A percentile compares a stretch with the other conserved stretches of the same genome.
Conservation (phyloP, 352 stramenopile genomes). For the Saprolegnia parasitica region DNA sequence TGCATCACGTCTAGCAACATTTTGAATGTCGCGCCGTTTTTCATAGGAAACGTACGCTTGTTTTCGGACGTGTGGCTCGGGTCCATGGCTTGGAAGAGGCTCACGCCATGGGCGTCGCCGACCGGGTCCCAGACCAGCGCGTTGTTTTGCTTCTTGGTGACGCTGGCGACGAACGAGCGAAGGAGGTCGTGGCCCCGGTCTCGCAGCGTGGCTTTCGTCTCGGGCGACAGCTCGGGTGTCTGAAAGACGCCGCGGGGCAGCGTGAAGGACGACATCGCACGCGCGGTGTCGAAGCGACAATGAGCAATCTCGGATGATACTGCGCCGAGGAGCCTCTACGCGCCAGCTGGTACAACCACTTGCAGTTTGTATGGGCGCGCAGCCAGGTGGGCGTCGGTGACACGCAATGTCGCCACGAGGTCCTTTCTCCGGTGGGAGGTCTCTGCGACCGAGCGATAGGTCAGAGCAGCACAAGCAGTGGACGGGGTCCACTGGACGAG, state of each 20-base stretch:
- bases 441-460: no score
- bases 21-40: not conserved
- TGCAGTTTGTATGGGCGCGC: no score
- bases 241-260: not conserved
- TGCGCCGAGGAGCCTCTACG: no score
- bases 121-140: not conserved
- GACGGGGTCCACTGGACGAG: no score
- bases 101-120: not conserved
- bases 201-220: not conserved
- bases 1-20: slow-evolving; percentile 1
- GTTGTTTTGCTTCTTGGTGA: not conserved
- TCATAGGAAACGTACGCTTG: slow-evolving; percentile 9
- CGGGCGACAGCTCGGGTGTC: not conserved
- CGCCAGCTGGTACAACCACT: no score
- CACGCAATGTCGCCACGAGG: no score
- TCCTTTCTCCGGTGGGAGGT: no score
- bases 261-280: no score
- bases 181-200: not conserved
- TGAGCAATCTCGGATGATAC: no score
- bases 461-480: no score
- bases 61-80: not conserved
- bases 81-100: not conserved
- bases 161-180: not conserved
- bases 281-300: no score
- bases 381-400: no score